phyloP scores from a whole-genome alignment of 352 stramenopile species.

The Phytopythium kandeliae region DNA sequence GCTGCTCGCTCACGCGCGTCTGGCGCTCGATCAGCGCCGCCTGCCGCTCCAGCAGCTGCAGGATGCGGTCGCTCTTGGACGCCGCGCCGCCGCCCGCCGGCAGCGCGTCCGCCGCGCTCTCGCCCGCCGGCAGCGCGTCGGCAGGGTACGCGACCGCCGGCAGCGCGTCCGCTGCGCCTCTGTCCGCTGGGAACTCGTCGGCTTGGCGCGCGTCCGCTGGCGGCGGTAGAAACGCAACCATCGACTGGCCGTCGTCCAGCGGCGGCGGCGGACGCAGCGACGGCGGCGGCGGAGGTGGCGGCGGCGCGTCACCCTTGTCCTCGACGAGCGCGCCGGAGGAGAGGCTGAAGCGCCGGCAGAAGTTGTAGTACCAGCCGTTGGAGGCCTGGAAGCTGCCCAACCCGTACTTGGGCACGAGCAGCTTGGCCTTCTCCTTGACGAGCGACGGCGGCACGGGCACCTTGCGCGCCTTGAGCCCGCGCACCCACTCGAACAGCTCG shows the following conservation, averaged over 20 bases:
- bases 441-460: slow-evolving; percentile 39
- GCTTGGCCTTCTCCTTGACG: slow-evolving; percentile 45
- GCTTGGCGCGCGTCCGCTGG: too few relatives aligned
- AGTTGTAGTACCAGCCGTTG: slow-evolving; percentile 54
- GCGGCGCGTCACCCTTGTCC: slow-evolving; percentile 12
- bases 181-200: too few relatives aligned
- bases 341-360: slow-evolving; percentile 36
- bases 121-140: too few relatives aligned
- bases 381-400: slow-evolving; percentile 37
- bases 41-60: slow-evolving; percentile 29
- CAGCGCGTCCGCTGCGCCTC: too few relatives aligned
- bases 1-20: slow-evolving; percentile 30
- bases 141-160: neutral
- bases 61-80: slow-evolving; percentile 26
- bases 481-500: slow-evolving; percentile 40
- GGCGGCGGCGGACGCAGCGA: too few relatives aligned
- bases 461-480: slow-evolving; percentile 33
- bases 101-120: too few relatives aligned
- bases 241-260: too few relatives aligned
- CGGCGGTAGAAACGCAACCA: too few relatives aligned
- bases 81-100: neutral
- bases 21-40: slow-evolving; percentile 27
- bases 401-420: slow-evolving; percentile 39
- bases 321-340: slow-evolving; percentile 20
- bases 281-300: too few relatives aligned